A percentile compares a stretch with the other conserved stretches of the same genome.
phyloP scores from a whole-genome alignment of 108 stramenopile genomes.

The Cylindrotheca closterium region DNA sequence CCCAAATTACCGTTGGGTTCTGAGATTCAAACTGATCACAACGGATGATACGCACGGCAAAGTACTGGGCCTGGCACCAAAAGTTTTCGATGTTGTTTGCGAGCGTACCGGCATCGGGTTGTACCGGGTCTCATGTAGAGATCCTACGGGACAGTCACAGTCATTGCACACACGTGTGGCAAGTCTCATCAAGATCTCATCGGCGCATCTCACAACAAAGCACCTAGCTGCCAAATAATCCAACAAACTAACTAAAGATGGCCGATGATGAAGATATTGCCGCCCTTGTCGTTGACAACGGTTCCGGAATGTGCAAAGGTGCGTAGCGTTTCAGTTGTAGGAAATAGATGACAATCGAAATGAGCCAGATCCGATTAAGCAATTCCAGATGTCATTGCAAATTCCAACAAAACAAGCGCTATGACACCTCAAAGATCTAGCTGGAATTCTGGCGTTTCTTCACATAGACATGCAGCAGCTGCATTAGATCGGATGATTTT shows the following conservation, averaged over 20 bases:
- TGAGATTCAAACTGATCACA: too few species aligned
- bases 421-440: not conserved
- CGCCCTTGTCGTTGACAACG: constrained; percentile 95
- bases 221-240: not conserved
- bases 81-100: too few species aligned
- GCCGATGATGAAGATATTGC: constrained; percentile 93
- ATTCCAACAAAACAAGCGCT: not conserved
- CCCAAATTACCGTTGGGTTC: too few species aligned
- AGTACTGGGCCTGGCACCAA: too few species aligned
- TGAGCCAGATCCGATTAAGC: too few species aligned
- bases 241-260: constrained; percentile 55
- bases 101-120: too few species aligned
- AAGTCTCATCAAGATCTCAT: not conserved
- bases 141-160: not conserved
- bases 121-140: not conserved
- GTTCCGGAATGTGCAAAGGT: constrained; percentile 97
- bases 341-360: too few species aligned
- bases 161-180: not conserved
- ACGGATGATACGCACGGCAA: too few species aligned
- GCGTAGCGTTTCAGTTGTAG: constrained; percentile 27
- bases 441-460: not conserved
- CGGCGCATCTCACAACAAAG: too few species aligned
- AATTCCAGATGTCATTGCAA: not conserved
- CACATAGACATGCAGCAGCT: not conserved
- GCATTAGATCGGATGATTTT: too few species aligned